Evolutionary conservation across 768 basidiomycete genomes (phyloP), one percentile per base, ranked within the genome.

Genomic region (Rickenella mellea): DNA sequence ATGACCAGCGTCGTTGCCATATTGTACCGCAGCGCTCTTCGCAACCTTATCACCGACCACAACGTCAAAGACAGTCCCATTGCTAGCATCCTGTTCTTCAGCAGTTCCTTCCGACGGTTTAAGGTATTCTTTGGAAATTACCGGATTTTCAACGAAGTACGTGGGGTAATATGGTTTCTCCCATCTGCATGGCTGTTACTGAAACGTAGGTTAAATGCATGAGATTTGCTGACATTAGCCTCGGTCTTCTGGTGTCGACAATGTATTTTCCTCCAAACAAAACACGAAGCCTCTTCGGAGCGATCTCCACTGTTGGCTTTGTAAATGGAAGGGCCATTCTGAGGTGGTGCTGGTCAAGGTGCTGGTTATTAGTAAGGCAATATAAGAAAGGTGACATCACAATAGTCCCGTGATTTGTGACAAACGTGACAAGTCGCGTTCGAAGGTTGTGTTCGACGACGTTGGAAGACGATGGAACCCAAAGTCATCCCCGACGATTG

Each of bases 181-280:
- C 80, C 79, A 82, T 14, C 80, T 78, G 15, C 19, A 9, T 28
- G 27, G 25, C 5, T 26, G 4, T 24, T 10, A 21, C 43, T n/a
- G 48, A 27, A n/a, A 36, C 44, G 14, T 14, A 20, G 1, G 31
- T 19, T 21, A 12, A 14, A 33, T 25, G 15, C 20, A 33, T n/a
- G 21, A 17, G 21, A 28, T 5, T 17, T 12, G 58, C 76, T 48
- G 54, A 81, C 80, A 80, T 76, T 17, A 78, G 64, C 50, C 74
- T 79, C 14, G 78, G 67, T 8, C 71, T 62, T n/a, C 44, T 60
- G 1, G 74, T 75, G 50, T 81, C 78, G 33, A 80, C 64, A 31
- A 82, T 52, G 40, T 68, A 70, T 38, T 66, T 55, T 2, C 74
- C 74, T 4, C 55, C 63, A 36, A 74, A 74, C 27, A 78, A 55